Evolutionary conservation across 768 basidiomycete species (phyloP).

Genomic region (Serendipita sp.): DNA sequence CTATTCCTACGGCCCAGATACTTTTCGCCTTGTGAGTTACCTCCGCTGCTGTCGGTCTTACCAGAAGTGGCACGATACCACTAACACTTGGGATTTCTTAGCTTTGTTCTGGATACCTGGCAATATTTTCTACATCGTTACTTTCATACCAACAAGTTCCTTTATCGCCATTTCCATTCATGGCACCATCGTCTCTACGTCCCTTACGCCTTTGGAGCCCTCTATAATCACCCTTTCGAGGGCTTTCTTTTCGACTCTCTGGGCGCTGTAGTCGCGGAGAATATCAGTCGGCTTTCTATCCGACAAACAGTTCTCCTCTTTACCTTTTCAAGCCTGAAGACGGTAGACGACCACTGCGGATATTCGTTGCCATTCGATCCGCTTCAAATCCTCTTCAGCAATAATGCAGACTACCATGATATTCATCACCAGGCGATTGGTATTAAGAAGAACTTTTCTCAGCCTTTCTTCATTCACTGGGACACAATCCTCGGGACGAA

Average conservation of each 20-base stretch:
- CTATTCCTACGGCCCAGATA: slow-evolving; percentile 55
- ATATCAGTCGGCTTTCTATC: slow-evolving; percentile 44
- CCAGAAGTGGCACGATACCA: not conserved
- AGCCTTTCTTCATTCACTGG: slow-evolving; percentile 96
- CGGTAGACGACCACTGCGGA: slow-evolving; percentile 91
- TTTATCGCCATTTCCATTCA: slow-evolving; percentile 85
- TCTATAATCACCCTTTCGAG: slow-evolving; percentile 96
- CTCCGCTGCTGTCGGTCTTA: not conserved
- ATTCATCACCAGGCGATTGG: slow-evolving; percentile 76
- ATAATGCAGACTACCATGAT: slow-evolving; percentile 95
- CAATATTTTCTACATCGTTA: slow-evolving; percentile 90
- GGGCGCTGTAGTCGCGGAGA: slow-evolving; percentile 65
- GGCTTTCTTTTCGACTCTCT: slow-evolving; percentile 78
- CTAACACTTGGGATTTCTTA: slow-evolving; percentile 17
- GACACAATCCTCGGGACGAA: slow-evolving; percentile 71
- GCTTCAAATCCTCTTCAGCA: slow-evolving; percentile 63
- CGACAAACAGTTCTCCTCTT: slow-evolving; percentile 81
- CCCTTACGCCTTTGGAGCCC: slow-evolving; percentile 88
- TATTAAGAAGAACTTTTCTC: slow-evolving; percentile 89
- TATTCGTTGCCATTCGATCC: slow-evolving; percentile 86
- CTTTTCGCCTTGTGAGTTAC: slow-evolving; percentile 66
- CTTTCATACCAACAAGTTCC: slow-evolving; percentile 80
- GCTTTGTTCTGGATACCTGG: slow-evolving; percentile 93
- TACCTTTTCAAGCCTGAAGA: slow-evolving; percentile 69
- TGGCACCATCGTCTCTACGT: slow-evolving; percentile 93